Evolutionary conservation across 768 basidiomycete genomes (phyloP).

Genomic region (Megacollybia marginata): DNA sequence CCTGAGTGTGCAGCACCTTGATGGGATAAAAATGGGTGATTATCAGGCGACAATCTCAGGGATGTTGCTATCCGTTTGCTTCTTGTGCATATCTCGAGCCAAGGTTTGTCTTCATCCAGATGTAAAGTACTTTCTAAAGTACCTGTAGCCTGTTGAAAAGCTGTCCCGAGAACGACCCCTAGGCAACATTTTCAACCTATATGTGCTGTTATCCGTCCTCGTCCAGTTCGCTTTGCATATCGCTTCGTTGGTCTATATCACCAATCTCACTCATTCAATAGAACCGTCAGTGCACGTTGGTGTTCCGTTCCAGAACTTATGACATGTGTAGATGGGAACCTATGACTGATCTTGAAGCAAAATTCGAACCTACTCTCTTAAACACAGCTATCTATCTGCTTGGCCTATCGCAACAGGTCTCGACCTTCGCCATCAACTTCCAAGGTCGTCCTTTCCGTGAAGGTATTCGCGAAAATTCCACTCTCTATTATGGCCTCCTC

Average conservation of each 20-base stretch:
- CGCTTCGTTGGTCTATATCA: slow-evolving; percentile 85
- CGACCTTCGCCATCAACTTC: slow-evolving; percentile 98
- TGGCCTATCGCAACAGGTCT: slow-evolving; percentile 94
- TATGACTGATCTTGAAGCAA: slow-evolving; percentile 84
- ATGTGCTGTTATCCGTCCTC: slow-evolving; percentile 87
- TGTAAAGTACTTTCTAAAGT: not conserved
- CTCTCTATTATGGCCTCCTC: slow-evolving; percentile 88
- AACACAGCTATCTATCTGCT: slow-evolving; percentile 97
- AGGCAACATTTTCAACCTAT: slow-evolving; percentile 94
- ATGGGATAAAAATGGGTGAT: slow-evolving; percentile 99
- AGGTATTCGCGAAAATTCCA: slow-evolving; percentile 91
- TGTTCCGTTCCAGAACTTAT: slow-evolving; percentile 2
- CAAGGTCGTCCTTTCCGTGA: slow-evolving; percentile 98
- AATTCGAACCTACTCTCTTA: slow-evolving; percentile 89
- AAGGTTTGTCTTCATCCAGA: slow-evolving; percentile 51
- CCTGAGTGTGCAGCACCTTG: slow-evolving; percentile 93
- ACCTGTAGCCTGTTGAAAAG: slow-evolving; percentile 83
- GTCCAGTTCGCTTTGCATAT: slow-evolving; percentile 95
- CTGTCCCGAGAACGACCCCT: slow-evolving; percentile 89
- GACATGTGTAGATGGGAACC: slow-evolving; percentile 44
- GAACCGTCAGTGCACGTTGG: slow-evolving; percentile 63
- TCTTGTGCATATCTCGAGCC: slow-evolving; percentile 95
- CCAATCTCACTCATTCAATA: slow-evolving; percentile 65
- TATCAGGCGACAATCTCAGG: slow-evolving; percentile 98
- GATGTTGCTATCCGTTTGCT: slow-evolving; percentile 96